Evolutionary conservation across 1,284 basidiomycete genomes (phyloP).

Genomic region (Trichosporon ovoides): DNA sequence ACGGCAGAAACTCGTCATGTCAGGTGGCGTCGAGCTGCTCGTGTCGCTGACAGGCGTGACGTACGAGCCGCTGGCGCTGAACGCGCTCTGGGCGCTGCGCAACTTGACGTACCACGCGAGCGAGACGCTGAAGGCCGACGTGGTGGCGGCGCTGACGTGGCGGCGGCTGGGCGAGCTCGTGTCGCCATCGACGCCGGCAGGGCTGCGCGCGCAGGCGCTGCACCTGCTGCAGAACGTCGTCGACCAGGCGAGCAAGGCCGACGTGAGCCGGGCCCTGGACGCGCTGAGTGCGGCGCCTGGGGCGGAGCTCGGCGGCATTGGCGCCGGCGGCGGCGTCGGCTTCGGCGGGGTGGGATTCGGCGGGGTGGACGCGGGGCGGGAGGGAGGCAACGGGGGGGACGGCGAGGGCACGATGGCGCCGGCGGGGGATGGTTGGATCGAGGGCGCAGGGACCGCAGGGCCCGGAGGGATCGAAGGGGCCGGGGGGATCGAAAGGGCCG

Average conservation of each 20-base stretch:
- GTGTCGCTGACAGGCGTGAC: slow-evolving; percentile 56
- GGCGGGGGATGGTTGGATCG: too few species aligned
- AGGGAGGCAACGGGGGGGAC: background rate
- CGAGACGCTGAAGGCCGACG: slow-evolving; percentile 57
- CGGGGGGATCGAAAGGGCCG: background rate
- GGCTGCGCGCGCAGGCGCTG: slow-evolving; percentile 38
- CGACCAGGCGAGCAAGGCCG: slow-evolving; percentile 33
- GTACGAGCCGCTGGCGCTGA: slow-evolving; percentile 59
- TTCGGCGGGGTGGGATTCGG: slow-evolving; percentile 30
- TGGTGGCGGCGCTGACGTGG: slow-evolving; percentile 66
- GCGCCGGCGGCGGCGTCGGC: slow-evolving; percentile 13
- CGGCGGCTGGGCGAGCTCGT: slow-evolving; percentile 22
- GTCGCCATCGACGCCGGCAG: slow-evolving; percentile 21
- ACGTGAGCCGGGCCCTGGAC: slow-evolving; percentile 35
- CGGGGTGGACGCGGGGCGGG: too few species aligned
- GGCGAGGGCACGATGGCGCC: too few species aligned
- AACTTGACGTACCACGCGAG: slow-evolving; percentile 64
- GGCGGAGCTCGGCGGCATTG: too few species aligned
- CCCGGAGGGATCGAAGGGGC: background rate
- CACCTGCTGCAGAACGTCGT: slow-evolving; percentile 43
- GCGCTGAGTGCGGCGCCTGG: slow-evolving; percentile 26
- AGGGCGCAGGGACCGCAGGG: too few species aligned
- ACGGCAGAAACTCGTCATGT: slow-evolving; percentile 56
- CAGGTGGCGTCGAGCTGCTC: slow-evolving; percentile 61
- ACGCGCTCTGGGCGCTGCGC: slow-evolving; percentile 73